Base-by-base conservation (phyloP, 441 rosid genomes). In the Macaranga tanarius region DNA sequence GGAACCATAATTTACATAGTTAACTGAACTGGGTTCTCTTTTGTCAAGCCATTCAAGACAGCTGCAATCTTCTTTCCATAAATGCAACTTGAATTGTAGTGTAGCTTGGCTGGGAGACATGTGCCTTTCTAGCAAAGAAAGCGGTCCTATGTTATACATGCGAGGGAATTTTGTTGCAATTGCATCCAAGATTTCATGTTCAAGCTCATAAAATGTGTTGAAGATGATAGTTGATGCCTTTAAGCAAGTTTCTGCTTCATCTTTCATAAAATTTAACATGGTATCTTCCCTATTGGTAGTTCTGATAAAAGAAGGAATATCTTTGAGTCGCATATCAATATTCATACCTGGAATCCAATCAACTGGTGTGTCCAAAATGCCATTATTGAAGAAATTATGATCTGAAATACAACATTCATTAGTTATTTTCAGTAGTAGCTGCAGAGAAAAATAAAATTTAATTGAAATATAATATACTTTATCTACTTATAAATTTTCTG, bases 331-430 rank as follows among this genome's bases (percentile, higher is more conserved):
- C 8, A 81, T 74, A 78, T 83, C 81, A 10, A 54, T 0, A 34
- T 34, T 75, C 86, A 86, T 67, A 1, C 86, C 82, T 0, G 82
- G 88, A n/a, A 87, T 73, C 84, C 84, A 85, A 64, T 82, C 83
- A 20, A 87, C 50, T 3, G 77, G 65, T 1, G 31, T 65, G 0
- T 79, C 81, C 8, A 84, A 80, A 5, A 76, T 80, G 4, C 87
- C 88, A 62, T 85, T 80, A 4, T 56, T 50, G 7, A 73, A 8
- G 62, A 76, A 73, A 12, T 31, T 73, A 20, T 78, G 73, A 75
- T 80, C 87, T 82, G 81, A 56, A 67, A 59, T 28, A n/a, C 44
- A 77, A 38, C 74, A 34, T 4, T 34, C 38, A n/a, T n/a, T n/a
- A 34, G 38, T 34, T 34, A 34, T 34, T 5, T 34, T 34, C 38